Base-by-base conservation (phyloP, 1,284 basidiomycete species). In the Rhodotorula sp. region DNA sequence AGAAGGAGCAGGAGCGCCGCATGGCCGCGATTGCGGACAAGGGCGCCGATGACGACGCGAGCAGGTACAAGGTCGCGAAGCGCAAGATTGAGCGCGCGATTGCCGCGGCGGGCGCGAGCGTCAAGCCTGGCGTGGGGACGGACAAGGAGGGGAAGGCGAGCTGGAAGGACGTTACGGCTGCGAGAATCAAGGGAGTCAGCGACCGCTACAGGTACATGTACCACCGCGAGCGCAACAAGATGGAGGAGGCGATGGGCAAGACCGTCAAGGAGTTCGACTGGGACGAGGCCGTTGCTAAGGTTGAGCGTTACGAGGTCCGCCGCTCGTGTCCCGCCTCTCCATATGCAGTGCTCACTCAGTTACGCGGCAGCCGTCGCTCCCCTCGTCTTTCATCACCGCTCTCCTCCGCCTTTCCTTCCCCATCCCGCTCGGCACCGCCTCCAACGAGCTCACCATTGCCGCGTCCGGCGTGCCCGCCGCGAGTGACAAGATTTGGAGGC, bases 331-430 rank as follows among this genome's bases (percentile, higher is more conserved):
- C 12, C 48, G 13, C 1, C 3, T 36, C 3, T 29, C 2, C n/a
- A 7, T 22, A 21, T 19, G 17, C 39, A 46, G 39, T 54, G 3
- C 12, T 29, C 15, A 15, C 21, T 27, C 19, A 9, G 9, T 46
- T 8, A 21, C n/a, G n/a, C n/a, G n/a, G 44, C 59, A 75, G 75
- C 75, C 75, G 10, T 60, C 55, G 13, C 32, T 74, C 10, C 75
- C 75, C 9, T 74, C 72, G 17, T 54, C 75, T 0, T 76, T 76
- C 50, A 65, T 76, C 27, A 74, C 73, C 34, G 73, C 75, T 5
- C 48, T 76, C 34, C 59, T 76, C 48, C 68, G 69, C 50, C 64
- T 76, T 9, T 72, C 66, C 15, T 72, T 76, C 70, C 75, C 75
- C 25, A 46, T 60, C 15, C 32, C 64, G 19, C 57, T 68, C 55